Evolutionary conservation across 2,329 filamentous ascomycete species (phyloP).

Genomic region (Lasiodiplodia sp.): DNA sequence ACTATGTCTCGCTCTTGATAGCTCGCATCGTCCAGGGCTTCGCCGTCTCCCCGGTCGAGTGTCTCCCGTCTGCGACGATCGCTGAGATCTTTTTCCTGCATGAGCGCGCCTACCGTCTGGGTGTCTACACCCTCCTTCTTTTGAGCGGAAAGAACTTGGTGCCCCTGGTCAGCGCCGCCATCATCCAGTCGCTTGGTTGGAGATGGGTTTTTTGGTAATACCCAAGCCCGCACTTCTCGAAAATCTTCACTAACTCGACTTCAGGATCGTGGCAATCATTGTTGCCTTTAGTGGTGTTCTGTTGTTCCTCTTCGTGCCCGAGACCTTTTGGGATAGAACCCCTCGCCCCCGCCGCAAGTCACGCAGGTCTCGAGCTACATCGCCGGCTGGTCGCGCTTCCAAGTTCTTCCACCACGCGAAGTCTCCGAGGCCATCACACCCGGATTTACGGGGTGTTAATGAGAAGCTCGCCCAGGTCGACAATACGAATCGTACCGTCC

Average conservation of each 20-base stretch:
- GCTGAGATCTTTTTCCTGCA: constrained; percentile 97
- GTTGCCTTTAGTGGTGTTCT: constrained; percentile 74
- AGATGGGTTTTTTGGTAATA: constrained; percentile 86
- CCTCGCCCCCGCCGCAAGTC: constrained; percentile 59
- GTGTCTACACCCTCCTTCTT: constrained; percentile 89
- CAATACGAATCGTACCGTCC: background rate
- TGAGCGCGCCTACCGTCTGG: constrained; percentile 89
- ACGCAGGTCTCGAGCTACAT: constrained; percentile 13
- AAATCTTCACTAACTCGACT: background rate
- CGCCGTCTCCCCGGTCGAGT: constrained; percentile 88
- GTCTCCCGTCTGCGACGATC: constrained; percentile 89
- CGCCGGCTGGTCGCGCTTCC: constrained; percentile 3
- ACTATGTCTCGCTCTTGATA: constrained; percentile 78
- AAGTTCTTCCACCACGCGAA: constrained; percentile 13
- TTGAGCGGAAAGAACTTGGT: constrained; percentile 91
- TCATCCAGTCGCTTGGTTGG: constrained; percentile 82
- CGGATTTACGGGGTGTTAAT: constrained; percentile 10
- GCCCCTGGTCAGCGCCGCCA: constrained; percentile 82
- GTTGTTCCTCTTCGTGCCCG: constrained; percentile 89
- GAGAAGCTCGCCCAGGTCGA: constrained; percentile 29
- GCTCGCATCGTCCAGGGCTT: constrained; percentile 89
- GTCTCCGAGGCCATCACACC: constrained; percentile 5
- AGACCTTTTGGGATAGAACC: constrained; percentile 93
- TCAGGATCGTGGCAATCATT: constrained; percentile 80
- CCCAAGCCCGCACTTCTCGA: background rate